A percentile compares a stretch with the other conserved stretches of the same genome.
Conservation (phyloP, 179 eudicot genomes). For the Actinidia polygama region DNA sequence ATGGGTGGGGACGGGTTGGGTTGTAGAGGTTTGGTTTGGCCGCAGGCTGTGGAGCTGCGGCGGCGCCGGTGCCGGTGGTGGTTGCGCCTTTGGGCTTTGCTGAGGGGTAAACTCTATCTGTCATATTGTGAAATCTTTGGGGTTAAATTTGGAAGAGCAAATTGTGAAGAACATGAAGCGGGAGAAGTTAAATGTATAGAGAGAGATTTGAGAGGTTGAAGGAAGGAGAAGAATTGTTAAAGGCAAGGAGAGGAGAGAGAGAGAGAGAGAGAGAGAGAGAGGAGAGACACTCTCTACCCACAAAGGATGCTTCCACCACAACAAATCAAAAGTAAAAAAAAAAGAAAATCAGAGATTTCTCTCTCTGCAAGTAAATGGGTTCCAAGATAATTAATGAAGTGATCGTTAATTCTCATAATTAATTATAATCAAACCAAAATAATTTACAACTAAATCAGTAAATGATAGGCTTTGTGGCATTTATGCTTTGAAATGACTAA, state of each 20-base stretch:
- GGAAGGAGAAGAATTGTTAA: not conserved
- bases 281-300: constrained; percentile 9
- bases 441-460: too few relatives aligned
- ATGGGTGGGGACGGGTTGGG: constrained; percentile 55
- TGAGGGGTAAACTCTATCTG: constrained; percentile 42
- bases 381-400: too few relatives aligned
- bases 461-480: too few relatives aligned
- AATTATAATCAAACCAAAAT: too few relatives aligned
- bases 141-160: constrained; percentile 32
- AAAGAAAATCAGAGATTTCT: too few relatives aligned
- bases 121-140: constrained; percentile 36
- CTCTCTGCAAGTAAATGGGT: too few relatives aligned
- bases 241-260: not conserved
- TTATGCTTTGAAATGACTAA: too few relatives aligned
- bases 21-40: constrained; percentile 55
- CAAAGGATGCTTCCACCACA: constrained; percentile 25
- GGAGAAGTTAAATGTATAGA: not conserved
- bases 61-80: constrained; percentile 19
- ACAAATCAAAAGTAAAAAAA: not conserved
- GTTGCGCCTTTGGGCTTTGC: constrained; percentile 38
- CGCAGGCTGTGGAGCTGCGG: constrained; percentile 23
- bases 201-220: not conserved
- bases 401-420: too few relatives aligned
- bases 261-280: not conserved
- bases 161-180: not conserved